Percentiles rank a stretch among this genome's conserved stretches.
phyloP scores from a whole-genome alignment of 1,284 basidiomycete genomes.

The Rhodotorula mucilaginosa region DNA sequence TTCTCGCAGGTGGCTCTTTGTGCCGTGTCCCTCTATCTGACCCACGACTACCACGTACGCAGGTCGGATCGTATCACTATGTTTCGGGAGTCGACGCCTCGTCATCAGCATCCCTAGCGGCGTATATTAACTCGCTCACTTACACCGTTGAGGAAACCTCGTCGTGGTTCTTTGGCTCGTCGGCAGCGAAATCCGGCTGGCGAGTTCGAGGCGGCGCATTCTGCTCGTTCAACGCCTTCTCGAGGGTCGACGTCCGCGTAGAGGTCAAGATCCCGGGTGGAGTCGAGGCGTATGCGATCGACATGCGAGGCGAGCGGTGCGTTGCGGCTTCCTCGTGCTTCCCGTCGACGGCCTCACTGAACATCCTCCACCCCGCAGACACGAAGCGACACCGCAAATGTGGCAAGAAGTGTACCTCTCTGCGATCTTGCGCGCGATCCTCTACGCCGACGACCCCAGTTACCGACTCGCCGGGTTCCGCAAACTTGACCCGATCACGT shows the following conservation, averaged over 20 bases:
- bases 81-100: conserved; percentile 93
- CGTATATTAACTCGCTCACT: conserved; percentile 95
- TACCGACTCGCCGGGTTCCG: conserved; percentile 91
- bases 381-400: conserved; percentile 84
- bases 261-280: conserved; percentile 98
- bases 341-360: not conserved
- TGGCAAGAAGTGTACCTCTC: conserved; percentile 99
- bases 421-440: conserved; percentile 81
- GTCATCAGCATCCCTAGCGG: conserved; percentile 92
- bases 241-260: conserved; percentile 90
- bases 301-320: conserved; percentile 87
- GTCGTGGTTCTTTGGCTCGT: conserved; percentile 77
- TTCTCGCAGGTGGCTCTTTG: not conserved
- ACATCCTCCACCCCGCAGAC: conserved; percentile 54
- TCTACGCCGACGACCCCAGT: conserved; percentile 92
- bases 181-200: conserved; percentile 59
- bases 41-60: conserved; percentile 10
- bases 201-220: conserved; percentile 92
- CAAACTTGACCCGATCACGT: conserved; percentile 90
- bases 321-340: conserved; percentile 37
- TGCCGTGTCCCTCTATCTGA: not conserved
- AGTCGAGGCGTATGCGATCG: conserved; percentile 90
- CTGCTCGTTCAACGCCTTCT: conserved; percentile 99
- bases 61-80: conserved; percentile 92
- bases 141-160: conserved; percentile 89